Percentiles rank a stretch among this genome's conserved stretches.
phyloP scores from a whole-genome alignment of 192 early-diverging fungal genomes.

The Gonapodya prolifera region DNA sequence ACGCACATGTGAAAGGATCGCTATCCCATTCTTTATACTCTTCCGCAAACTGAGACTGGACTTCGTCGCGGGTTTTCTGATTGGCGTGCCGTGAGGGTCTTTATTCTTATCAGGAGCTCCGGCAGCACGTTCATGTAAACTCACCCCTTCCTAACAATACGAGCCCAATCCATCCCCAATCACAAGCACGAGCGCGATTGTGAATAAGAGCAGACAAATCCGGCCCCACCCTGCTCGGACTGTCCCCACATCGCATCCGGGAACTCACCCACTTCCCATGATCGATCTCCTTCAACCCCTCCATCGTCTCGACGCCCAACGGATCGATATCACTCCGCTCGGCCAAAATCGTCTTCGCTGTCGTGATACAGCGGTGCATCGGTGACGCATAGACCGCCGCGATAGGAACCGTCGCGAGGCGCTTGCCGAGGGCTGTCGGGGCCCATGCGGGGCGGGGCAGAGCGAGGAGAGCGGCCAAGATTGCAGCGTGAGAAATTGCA shows the following conservation, averaged over 20 bases:
- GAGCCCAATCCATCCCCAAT: too few species aligned
- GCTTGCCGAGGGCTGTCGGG: neutral
- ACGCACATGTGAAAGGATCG: neutral
- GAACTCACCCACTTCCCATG: neutral
- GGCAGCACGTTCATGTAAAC: neutral
- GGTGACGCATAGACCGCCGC: neutral
- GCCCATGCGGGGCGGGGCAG: too few species aligned
- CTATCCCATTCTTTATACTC: neutral
- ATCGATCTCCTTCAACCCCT: neutral
- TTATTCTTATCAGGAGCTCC: too few species aligned
- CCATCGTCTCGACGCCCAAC: neutral
- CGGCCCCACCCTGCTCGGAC: too few species aligned
- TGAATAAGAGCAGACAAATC: too few species aligned
- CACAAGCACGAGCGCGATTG: too few species aligned
- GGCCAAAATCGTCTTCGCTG: neutral
- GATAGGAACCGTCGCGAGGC: neutral
- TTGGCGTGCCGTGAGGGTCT: neutral
- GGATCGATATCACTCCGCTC: neutral
- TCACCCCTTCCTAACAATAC: neutral
- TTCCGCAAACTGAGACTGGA: neutral
- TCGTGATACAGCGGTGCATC: neutral
- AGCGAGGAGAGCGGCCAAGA: too few species aligned
- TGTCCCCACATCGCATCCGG: too few species aligned
- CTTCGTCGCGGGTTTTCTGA: neutral
- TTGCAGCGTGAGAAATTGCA: too few species aligned